Evolutionary conservation across 345 rosid species (phyloP).

Genomic region (Excoecaria cochinchinensis): DNA sequence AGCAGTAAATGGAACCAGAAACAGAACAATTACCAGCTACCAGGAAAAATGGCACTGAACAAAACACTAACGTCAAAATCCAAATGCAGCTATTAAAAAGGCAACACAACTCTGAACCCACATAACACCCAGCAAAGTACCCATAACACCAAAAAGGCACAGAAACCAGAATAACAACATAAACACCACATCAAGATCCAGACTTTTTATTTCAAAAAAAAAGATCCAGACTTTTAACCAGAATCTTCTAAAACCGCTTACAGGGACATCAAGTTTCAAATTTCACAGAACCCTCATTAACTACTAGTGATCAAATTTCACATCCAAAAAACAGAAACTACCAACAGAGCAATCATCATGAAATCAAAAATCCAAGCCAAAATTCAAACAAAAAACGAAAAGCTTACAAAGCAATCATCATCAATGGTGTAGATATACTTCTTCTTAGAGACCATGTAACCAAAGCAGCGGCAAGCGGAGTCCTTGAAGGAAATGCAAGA

Average conservation of each 20-base stretch:
- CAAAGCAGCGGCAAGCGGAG: slow-evolving; percentile 58
- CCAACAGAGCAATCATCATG: background rate
- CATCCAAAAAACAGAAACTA: background rate
- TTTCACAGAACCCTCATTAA: background rate
- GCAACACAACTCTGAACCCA: background rate
- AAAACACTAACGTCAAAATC: background rate
- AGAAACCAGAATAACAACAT: background rate
- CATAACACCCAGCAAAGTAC: background rate
- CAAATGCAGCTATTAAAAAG: background rate
- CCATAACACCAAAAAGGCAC: background rate
- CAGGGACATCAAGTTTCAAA: background rate
- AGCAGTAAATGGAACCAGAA: background rate
- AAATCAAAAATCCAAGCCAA: background rate
- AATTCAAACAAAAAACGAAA: background rate
- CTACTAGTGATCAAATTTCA: background rate
- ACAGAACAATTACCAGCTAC: background rate
- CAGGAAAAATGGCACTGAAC: background rate
- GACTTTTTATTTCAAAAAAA: no score
- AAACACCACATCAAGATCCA: slow-evolving; percentile 4
- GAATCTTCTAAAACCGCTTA: background rate
- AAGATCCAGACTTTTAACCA: slow-evolving; percentile 3
- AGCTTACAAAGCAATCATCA: slow-evolving; percentile 57
- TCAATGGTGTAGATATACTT: slow-evolving; percentile 54
- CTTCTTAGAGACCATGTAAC: slow-evolving; percentile 48
- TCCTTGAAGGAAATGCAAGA: slow-evolving; percentile 61